phyloP scores from a whole-genome alignment of 202 grass and related monocot species.

The Carex arenaria region DNA sequence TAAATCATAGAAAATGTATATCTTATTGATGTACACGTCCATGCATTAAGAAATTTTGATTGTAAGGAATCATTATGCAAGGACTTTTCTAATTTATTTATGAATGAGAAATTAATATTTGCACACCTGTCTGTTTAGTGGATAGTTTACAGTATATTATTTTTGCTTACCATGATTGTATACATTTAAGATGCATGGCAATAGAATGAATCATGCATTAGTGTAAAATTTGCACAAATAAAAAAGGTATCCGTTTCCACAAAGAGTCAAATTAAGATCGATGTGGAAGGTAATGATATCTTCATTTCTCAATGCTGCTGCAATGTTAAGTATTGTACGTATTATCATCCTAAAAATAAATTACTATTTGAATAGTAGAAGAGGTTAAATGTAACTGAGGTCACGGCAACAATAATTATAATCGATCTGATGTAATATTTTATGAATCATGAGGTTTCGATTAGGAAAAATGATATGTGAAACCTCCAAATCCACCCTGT shows the following conservation, averaged over 20 bases:
- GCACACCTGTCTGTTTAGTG: not conserved
- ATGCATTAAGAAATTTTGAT: not conserved
- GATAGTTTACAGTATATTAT: not conserved
- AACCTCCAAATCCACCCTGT: not conserved
- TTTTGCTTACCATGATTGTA: not conserved
- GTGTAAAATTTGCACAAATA: too few species aligned
- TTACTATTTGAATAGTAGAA: too few species aligned
- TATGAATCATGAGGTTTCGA: not conserved
- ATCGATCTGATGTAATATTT: not conserved
- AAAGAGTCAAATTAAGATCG: too few species aligned
- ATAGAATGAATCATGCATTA: too few species aligned
- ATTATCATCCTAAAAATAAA: not conserved
- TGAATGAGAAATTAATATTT: not conserved
- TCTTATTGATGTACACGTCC: not conserved
- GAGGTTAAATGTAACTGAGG: too few species aligned
- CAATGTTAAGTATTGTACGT: slow-evolving; percentile 44
- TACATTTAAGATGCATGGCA: too few species aligned
- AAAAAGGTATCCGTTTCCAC: too few species aligned
- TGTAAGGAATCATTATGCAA: not conserved
- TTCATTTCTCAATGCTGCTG: slow-evolving; percentile 36
- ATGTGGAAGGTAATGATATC: slow-evolving; percentile 44
- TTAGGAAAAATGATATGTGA: not conserved
- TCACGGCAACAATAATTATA: too few species aligned
- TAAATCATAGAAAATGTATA: not conserved
- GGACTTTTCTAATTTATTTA: not conserved